phyloP scores from a whole-genome alignment of 2,329 filamentous ascomycete genomes.

The Xylariales sp. region DNA sequence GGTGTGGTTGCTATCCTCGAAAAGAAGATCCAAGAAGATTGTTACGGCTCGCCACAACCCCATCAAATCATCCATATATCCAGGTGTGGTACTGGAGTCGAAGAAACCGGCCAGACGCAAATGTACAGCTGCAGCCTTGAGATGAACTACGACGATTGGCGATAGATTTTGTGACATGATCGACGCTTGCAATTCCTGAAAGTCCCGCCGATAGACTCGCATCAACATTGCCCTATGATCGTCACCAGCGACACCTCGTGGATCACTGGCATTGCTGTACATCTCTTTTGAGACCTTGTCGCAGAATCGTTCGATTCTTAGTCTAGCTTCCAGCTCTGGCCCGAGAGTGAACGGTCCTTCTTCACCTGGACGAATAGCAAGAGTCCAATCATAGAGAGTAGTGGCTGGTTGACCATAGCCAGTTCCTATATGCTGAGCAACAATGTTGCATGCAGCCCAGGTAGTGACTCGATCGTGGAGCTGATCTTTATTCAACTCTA shows the following conservation, averaged over 20 bases:
- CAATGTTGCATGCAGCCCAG: conserved; percentile 83
- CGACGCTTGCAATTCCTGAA: conserved; percentile 57
- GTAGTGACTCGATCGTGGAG: conserved; percentile 73
- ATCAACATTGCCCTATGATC: conserved; percentile 64
- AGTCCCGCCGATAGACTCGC: conserved; percentile 62
- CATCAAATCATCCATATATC: conserved; percentile 70
- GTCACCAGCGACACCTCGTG: conserved; percentile 63
- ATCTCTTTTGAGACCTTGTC: conserved; percentile 76
- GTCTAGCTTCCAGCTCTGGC: conserved; percentile 59
- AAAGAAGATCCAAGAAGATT: conserved; percentile 62
- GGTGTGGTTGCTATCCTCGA: conserved; percentile 50
- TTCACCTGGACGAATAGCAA: conserved; percentile 56
- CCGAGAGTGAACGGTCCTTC: conserved; percentile 55
- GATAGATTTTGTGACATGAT: conserved; percentile 55
- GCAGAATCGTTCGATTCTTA: conserved; percentile 69
- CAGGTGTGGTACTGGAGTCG: conserved; percentile 66
- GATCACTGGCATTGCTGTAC: conserved; percentile 72
- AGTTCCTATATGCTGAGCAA: conserved; percentile 76
- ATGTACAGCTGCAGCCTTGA: conserved; percentile 69
- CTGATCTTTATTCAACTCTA: conserved; percentile 74
- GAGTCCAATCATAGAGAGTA: conserved; percentile 71
- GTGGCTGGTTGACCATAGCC: conserved; percentile 79
- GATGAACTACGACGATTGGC: conserved; percentile 58
- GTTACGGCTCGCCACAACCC: conserved; percentile 69
- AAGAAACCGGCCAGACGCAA: conserved; percentile 77